Evolutionary conservation across 2,329 filamentous ascomycete genomes (phyloP).

Genomic region (Cercospora sojina): DNA sequence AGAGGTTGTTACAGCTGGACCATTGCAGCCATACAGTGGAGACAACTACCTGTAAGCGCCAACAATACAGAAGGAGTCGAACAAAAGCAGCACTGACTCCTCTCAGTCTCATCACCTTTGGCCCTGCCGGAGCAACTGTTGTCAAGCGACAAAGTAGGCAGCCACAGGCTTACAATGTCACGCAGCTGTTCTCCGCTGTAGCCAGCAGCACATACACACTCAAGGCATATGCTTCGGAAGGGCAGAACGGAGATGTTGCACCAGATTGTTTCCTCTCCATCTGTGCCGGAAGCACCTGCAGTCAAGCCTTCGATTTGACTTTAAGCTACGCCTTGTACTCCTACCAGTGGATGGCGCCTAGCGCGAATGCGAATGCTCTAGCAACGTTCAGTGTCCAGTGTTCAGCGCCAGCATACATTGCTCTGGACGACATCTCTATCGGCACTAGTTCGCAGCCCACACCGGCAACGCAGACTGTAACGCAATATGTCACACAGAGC

Average conservation of each 20-base stretch:
- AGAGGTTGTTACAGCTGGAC: constrained; percentile 1
- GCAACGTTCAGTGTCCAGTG: constrained; percentile 11
- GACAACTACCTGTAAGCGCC: constrained; percentile 8
- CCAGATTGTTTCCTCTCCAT: constrained; percentile 16
- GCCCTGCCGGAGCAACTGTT: not conserved
- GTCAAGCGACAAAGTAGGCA: not conserved
- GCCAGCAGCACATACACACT: constrained; percentile 6
- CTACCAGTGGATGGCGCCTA: not conserved
- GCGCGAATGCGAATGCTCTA: not conserved
- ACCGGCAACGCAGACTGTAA: not conserved
- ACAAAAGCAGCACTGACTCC: not conserved
- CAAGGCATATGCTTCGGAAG: constrained; percentile 14
- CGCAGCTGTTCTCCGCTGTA: constrained; percentile 13
- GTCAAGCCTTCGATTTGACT: constrained; percentile 1
- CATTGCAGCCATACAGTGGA: constrained; percentile 11
- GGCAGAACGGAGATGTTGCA: constrained; percentile 3
- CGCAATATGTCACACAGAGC: constrained; percentile 1
- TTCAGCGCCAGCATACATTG: constrained; percentile 6
- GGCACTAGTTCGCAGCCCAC: not conserved
- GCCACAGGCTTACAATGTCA: constrained; percentile 15
- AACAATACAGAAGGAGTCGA: not conserved
- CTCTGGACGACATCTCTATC: constrained; percentile 10
- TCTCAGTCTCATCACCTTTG: constrained; percentile 13
- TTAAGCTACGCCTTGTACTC: constrained; percentile 5
- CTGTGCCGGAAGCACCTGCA: constrained; percentile 12